phyloP scores from a whole-genome alignment of 1,284 basidiomycete genomes.

The Golubevia pallescens region DNA sequence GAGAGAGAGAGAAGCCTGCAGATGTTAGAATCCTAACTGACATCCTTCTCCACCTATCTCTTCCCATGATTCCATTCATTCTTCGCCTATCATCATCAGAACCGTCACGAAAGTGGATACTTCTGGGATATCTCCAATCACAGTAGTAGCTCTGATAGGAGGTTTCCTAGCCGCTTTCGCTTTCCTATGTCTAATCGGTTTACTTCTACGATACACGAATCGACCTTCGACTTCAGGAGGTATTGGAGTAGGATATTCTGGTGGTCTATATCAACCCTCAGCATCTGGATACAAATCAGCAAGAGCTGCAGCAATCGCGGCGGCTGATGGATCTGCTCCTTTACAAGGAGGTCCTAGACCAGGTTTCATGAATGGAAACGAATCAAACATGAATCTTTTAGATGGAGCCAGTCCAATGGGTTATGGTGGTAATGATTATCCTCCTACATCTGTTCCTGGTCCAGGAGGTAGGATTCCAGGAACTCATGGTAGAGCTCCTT shows the following conservation, averaged over 20 bases:
- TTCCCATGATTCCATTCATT: neutral
- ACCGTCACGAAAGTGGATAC: constrained; percentile 16
- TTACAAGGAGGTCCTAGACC: neutral
- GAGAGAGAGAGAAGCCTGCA: no score
- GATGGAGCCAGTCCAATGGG: constrained; percentile 33
- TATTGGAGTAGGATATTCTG: constrained; percentile 6
- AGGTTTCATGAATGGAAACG: constrained; percentile 13
- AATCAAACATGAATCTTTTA: constrained; percentile 26
- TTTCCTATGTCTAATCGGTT: constrained; percentile 23
- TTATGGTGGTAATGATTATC: constrained; percentile 23
- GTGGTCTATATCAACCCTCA: constrained; percentile 31
- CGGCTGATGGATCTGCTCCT: neutral
- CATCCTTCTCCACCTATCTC: no score
- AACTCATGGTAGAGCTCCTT: constrained; percentile 22
- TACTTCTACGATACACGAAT: constrained; percentile 28
- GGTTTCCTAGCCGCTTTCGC: constrained; percentile 26
- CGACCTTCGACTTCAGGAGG: constrained; percentile 17
- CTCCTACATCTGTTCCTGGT: neutral
- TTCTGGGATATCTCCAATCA: constrained; percentile 18
- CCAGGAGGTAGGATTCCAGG: neutral
- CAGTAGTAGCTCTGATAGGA: constrained; percentile 25
- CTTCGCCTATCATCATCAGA: neutral
- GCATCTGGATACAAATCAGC: constrained; percentile 25
- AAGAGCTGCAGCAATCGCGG: neutral
- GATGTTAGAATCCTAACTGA: no score